Base-by-base conservation (phyloP, 192 early-diverging fungal genomes). In the Chytriomyces sp. region DNA sequence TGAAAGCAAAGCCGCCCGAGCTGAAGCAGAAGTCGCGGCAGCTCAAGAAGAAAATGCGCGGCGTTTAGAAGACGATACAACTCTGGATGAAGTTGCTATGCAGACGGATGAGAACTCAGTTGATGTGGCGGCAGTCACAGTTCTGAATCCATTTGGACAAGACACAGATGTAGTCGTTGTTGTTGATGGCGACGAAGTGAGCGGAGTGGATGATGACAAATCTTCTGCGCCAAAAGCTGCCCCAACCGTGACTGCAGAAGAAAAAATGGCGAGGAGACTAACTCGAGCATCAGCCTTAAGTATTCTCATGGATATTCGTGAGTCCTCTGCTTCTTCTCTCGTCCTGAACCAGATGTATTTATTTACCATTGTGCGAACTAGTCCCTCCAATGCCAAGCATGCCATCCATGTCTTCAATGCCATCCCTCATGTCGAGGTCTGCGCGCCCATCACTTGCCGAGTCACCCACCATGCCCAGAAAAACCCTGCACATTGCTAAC, bases 261-360 rank as follows among this genome's bases (percentile, higher is more conserved):
- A 76, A 63, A 68, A 62, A 28, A 6, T 45, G 44, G 60, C 66
- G 20, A 75, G 61, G 62, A 10, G 63, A 26, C 46, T 76, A 9
- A 75, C 73, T 18, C 49, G 79, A 26, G 68, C 79, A 5, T 76
- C 75, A 13, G 74, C 74, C 18, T 20, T 78, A 11, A 78, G 66
- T 72, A 78, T 78, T 45, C 24, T 78, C 9, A 78, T 78, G 77
- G 69, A 68, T 45, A 72, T 78, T 64, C 43, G 77, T 78, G 69
- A 70, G 77, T 69, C 7, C 26, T 28, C 26, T 67, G 18, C 16
- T 26, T 23, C n/a, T 71, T 59, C 18, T 45, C 18, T 45, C 62
- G 2, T 50, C 68, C 48, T 47, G 20, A 10, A n/a, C n/a, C 50
- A 57, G 48, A 7, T 23, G 53, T 20, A 24, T 4, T 68, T 48